Evolutionary conservation across 805 yeast species (phyloP).

Genomic region (Dipodascus geniculatus): DNA sequence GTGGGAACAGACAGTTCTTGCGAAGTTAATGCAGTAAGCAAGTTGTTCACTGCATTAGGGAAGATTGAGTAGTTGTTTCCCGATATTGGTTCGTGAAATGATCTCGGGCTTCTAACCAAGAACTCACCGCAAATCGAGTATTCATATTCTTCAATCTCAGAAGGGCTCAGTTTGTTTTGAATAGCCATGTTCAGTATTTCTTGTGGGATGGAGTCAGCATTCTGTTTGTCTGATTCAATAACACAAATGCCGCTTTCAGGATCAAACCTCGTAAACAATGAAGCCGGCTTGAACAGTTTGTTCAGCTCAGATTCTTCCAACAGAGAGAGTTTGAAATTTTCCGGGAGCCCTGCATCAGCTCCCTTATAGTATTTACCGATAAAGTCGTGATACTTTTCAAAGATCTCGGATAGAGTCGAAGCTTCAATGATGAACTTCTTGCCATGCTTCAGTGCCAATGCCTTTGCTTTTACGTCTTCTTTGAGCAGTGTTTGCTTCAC

Average conservation of each 20-base stretch:
- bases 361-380: neutral
- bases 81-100: neutral
- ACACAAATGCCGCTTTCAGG: neutral
- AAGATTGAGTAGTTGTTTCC: neutral
- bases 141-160: neutral
- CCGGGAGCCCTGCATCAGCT: neutral
- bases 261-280: neutral
- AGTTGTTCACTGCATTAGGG: neutral
- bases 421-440: neutral
- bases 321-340: neutral
- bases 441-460: neutral
- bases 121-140: neutral
- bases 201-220: neutral
- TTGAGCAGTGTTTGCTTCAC: neutral
- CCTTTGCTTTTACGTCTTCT: neutral
- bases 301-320: neutral
- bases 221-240: neutral
- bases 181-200: neutral
- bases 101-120: neutral
- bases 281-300: neutral
- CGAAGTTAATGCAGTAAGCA: neutral
- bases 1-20: neutral
- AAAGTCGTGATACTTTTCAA: neutral
- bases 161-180: neutral
- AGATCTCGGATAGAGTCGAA: neutral